A percentile compares a stretch with the other conserved stretches of the same genome.
Conservation (phyloP, 768 basidiomycete genomes). For the Sarcomyxa edulis region DNA sequence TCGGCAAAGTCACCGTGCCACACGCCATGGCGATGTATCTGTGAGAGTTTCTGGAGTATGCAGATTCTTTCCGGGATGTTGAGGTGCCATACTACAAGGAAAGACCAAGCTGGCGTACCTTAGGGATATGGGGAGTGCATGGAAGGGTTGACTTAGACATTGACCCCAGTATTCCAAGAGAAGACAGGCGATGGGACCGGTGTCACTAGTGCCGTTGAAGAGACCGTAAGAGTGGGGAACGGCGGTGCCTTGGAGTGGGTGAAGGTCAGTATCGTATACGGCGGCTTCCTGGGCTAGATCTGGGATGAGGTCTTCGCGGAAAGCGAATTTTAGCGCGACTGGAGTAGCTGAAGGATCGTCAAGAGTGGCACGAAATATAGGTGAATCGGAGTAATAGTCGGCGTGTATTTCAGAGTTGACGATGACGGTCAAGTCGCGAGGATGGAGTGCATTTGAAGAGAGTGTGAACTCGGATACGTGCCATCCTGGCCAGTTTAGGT, state of each 20-base stretch:
- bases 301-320: slow-evolving; percentile 30
- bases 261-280: slow-evolving; percentile 24
- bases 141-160: slow-evolving; percentile 24
- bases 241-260: slow-evolving; percentile 24
- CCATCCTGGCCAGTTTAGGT: slow-evolving; percentile 35
- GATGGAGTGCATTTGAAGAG: slow-evolving; percentile 2
- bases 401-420: slow-evolving; percentile 24
- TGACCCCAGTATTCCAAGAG: slow-evolving; percentile 32
- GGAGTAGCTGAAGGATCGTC: background rate
- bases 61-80: slow-evolving; percentile 17
- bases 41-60: slow-evolving; percentile 25
- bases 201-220: slow-evolving; percentile 23
- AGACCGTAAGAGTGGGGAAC: slow-evolving; percentile 30
- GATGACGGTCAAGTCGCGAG: slow-evolving; percentile 17
- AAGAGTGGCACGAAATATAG: slow-evolving; percentile 26
- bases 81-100: background rate
- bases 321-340: slow-evolving; percentile 31
- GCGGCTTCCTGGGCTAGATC: slow-evolving; percentile 28
- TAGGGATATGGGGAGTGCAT: slow-evolving; percentile 19
- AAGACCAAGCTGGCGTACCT: slow-evolving; percentile 19
- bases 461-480: slow-evolving; percentile 23
- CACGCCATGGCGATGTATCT: slow-evolving; percentile 28
- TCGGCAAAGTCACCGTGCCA: slow-evolving; percentile 37
- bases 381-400: slow-evolving; percentile 32
- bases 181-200: slow-evolving; percentile 30